Percentiles rank a stretch among this genome's conserved stretches.
Conservation (phyloP, 176 grass and related monocot genomes). For the Miscanthus lutarioriparius region DNA sequence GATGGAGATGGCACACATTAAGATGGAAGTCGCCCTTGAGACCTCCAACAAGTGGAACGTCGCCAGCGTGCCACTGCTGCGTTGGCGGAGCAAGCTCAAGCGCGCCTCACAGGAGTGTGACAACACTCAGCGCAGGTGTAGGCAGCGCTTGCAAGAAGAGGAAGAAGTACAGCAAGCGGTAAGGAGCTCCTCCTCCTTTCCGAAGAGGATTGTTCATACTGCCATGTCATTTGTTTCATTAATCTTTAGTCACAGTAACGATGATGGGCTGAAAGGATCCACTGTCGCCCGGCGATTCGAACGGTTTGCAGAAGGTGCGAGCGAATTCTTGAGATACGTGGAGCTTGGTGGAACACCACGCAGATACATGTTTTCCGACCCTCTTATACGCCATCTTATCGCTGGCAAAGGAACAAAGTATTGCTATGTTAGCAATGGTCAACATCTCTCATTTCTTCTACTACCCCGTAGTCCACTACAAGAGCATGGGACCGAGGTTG, state of each 20-base stretch:
- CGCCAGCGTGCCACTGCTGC: background rate
- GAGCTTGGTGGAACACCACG: background rate
- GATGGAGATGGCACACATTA: conserved; percentile 19
- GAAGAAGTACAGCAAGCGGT: background rate
- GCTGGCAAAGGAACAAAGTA: background rate
- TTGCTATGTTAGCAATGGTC: too few species aligned
- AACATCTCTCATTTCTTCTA: too few species aligned
- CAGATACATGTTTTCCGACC: background rate
- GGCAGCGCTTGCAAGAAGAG: background rate
- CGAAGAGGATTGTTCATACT: background rate
- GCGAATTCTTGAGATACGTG: background rate
- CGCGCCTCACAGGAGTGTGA: background rate
- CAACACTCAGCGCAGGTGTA: background rate
- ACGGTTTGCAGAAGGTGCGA: background rate
- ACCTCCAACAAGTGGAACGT: background rate
- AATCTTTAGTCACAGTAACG: too few species aligned
- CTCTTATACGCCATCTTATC: conserved; percentile 25
- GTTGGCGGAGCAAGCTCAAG: background rate
- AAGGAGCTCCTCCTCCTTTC: background rate
- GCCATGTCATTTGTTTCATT: background rate
- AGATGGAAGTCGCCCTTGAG: background rate
- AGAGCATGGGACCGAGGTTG: too few species aligned
- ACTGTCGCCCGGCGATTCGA: background rate
- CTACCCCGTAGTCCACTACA: too few species aligned
- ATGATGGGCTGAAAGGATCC: background rate